Evolutionary conservation across 371 early-diverging fungal genomes (phyloP), one percentile per base, ranked within the genome.

Genomic region (Haplosporangium sp.): DNA sequence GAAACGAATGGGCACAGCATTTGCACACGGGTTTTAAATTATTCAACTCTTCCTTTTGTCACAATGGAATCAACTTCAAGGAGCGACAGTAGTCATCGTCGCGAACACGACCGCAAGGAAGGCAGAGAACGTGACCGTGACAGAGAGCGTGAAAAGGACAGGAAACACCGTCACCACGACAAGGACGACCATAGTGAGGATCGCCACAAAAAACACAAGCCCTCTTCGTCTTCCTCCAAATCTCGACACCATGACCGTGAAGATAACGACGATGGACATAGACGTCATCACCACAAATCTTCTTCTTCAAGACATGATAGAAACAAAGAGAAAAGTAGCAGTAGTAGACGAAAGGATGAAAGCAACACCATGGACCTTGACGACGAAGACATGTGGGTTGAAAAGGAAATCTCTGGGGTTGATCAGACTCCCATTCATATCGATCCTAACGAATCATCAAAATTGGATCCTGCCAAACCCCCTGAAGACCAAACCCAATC

Each of bases 381-480:
- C 17, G 82, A 76, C 8, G 82, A 82, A 6, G 73, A 69, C 35
- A 77, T 82, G 82, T 82, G 82, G 82, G 82, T 82, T 38, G 82
- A 82, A 37, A 82, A 76, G 61, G 73, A 77, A 13, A 40, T 70
- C 44, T 38, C 71, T 9, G 72, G 50, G 5, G 61, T 72, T n/a
- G 68, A 63, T 42, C 27, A 60, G 1, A 17, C 58, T 4, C 58
- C 72, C 17, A 10, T 57, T 11, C 56, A 42, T 6, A 10, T 42
- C 7, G 57, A 27, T 8, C 44, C 59, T 13, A 6, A 9, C 0
- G n/a, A 11, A 19, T 4, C 67, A 2, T 1, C 34, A 19, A 20
- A 19, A 0, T n/a, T 37, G 6, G 37, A 8, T 13, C 9, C 55
- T 11, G n/a, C 15, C 5, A 40, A 63, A 17, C 10, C 53, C 10